A percentile compares a stretch with the other conserved stretches of the same genome.
These are phyloP conservation scores for Fusarium solani-melongenae DNA, from an alignment of 2,329 filamentous ascomycete genomes.

Conservation along the genomic window DNA sequence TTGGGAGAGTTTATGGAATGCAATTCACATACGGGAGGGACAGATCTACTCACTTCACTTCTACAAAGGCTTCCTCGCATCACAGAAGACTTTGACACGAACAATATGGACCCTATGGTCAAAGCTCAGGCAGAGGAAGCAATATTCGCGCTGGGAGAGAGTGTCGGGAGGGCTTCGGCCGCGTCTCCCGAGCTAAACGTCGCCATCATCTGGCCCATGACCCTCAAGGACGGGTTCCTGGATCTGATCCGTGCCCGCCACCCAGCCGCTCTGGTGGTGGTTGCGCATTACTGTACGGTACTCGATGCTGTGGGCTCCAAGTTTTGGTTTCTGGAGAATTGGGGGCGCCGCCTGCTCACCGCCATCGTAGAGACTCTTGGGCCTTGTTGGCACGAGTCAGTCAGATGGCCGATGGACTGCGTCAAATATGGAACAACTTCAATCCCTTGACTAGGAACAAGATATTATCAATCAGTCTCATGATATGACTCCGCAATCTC, in stretches of 20 bases:
- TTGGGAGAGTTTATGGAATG: conserved; percentile 8
- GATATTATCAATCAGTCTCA: not conserved
- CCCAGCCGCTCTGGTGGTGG: not conserved
- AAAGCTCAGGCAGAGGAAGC: not conserved
- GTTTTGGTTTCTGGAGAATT: conserved; percentile 3
- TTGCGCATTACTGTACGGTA: conserved; percentile 8
- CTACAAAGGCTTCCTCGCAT: not conserved
- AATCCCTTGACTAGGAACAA: not conserved
- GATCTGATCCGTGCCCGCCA: not conserved
- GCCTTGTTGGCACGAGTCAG: not conserved
- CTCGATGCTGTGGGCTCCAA: not conserved
- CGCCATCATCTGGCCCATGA: conserved; percentile 10
- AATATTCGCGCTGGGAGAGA: not conserved
- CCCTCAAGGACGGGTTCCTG: not conserved
- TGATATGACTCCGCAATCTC: not conserved
- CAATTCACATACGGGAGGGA: not conserved
- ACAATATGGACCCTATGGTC: not conserved
- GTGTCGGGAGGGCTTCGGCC: not conserved
- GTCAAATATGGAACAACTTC: not conserved
- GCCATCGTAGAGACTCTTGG: not conserved
- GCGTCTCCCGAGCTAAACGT: conserved; percentile 7
- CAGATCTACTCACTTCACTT: not conserved
- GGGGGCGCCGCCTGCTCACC: not conserved
- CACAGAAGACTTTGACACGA: not conserved
- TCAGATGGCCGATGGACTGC: not conserved